Evolutionary conservation across 805 yeast genomes (phyloP).

Genomic region (Saccharomycodes ludwigii): DNA sequence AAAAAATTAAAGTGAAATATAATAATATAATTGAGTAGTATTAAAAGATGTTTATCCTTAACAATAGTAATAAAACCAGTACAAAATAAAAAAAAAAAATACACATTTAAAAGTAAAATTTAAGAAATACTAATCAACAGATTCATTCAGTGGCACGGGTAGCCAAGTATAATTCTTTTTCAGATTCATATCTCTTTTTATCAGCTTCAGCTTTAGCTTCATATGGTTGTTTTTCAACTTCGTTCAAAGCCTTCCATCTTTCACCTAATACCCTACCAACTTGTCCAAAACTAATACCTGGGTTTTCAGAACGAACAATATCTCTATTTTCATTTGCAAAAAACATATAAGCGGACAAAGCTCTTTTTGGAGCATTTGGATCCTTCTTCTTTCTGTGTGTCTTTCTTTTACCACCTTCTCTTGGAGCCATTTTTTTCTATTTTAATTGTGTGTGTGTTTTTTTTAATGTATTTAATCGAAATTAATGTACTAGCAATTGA

Average conservation of each 20-base stretch:
- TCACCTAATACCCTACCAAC: slow-evolving; percentile 93
- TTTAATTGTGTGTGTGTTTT: neutral
- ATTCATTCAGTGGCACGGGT: slow-evolving; percentile 23
- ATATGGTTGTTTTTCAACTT: slow-evolving; percentile 79
- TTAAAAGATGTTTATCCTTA: slow-evolving; percentile 3
- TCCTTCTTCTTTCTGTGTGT: slow-evolving; percentile 44
- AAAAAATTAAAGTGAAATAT: slow-evolving; percentile 6
- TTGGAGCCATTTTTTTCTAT: slow-evolving; percentile 24
- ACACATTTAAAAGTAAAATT: slow-evolving; percentile 7
- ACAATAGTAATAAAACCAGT: neutral
- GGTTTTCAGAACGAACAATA: slow-evolving; percentile 88
- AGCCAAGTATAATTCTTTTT: slow-evolving; percentile 74
- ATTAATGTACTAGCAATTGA: neutral
- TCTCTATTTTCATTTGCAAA: slow-evolving; percentile 97
- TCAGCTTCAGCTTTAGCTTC: slow-evolving; percentile 90
- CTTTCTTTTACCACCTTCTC: slow-evolving; percentile 25
- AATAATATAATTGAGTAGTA: slow-evolving; percentile 1
- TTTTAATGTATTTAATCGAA: slow-evolving; percentile 2
- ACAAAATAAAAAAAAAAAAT: slow-evolving; percentile 1
- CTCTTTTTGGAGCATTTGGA: slow-evolving; percentile 99
- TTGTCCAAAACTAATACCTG: slow-evolving; percentile 91
- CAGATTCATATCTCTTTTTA: slow-evolving; percentile 94
- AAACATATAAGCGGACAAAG: slow-evolving; percentile 97
- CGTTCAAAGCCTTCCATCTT: slow-evolving; percentile 84
- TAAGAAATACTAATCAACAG: slow-evolving; percentile 3